Evolutionary conservation across 2,329 filamentous ascomycete genomes (phyloP).

Genomic region (Aspergillus sp.): DNA sequence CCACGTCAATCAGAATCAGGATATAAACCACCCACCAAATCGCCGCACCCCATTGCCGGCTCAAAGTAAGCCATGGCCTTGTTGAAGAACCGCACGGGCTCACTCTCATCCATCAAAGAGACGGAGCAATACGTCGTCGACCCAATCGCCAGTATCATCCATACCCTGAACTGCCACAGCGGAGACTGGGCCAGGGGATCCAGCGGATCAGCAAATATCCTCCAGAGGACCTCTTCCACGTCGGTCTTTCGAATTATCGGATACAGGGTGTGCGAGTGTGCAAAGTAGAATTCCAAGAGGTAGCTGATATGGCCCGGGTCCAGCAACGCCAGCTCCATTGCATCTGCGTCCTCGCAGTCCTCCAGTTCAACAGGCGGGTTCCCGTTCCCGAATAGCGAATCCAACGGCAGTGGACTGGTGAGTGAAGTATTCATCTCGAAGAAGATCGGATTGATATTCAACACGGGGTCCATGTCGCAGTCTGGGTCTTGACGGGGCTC

Average conservation of each 20-base stretch:
- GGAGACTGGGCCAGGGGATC: conserved; percentile 32
- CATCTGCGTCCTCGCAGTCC: too few species aligned
- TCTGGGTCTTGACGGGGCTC: too few species aligned
- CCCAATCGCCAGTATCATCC: conserved; percentile 52
- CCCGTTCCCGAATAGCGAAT: conserved; percentile 4
- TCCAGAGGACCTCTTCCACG: conserved; percentile 29
- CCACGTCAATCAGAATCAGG: neutral
- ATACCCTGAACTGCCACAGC: conserved; percentile 43
- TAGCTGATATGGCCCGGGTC: neutral
- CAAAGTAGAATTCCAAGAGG: conserved; percentile 47
- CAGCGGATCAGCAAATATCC: conserved; percentile 30
- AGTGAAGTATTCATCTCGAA: too few species aligned
- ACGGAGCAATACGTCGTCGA: conserved; percentile 48
- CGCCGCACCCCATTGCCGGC: conserved; percentile 36
- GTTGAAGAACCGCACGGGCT: conserved; percentile 45
- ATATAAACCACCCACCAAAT: conserved; percentile 34
- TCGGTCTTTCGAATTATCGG: conserved; percentile 40
- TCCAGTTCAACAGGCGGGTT: neutral
- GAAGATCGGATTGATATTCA: too few species aligned
- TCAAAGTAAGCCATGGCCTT: conserved; percentile 47
- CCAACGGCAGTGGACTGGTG: neutral
- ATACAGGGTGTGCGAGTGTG: conserved; percentile 50
- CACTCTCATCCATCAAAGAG: conserved; percentile 44
- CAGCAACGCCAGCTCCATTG: conserved; percentile 14
- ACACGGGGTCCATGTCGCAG: too few species aligned